phyloP scores from a whole-genome alignment of 495 filamentous ascomycete genomes.

The Podospora sp. region DNA sequence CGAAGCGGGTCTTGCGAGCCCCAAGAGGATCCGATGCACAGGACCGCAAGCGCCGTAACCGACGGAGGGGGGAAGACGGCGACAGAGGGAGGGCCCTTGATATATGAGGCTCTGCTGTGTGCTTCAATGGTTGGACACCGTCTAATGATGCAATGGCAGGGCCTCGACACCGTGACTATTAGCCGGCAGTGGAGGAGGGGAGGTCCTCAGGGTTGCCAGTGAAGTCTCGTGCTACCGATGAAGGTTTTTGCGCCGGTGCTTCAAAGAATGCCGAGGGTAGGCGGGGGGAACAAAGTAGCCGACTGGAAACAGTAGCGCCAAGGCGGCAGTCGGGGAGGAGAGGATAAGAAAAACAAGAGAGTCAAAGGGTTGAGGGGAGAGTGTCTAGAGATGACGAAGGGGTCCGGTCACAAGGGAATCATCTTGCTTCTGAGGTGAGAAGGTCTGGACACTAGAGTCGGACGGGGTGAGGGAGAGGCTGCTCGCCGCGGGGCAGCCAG shows the following conservation, averaged over 20 bases:
- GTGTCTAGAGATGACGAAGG: conserved; percentile 19
- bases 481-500: conserved; percentile 31
- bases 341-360: conserved; percentile 17
- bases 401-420: conserved; percentile 30
- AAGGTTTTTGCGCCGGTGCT: conserved; percentile 20
- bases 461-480: conserved; percentile 1
- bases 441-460: conserved; percentile 18
- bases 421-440: conserved; percentile 26
- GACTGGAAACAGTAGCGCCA: conserved; percentile 5
- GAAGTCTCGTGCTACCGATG: conserved; percentile 9
- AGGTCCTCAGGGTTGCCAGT: conserved; percentile 13
- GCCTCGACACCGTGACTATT: conserved; percentile 12
- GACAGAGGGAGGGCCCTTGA: neutral
- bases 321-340: neutral
- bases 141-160: conserved; percentile 20
- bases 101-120: conserved; percentile 26
- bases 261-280: conserved; percentile 40
- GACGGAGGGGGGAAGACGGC: conserved; percentile 8
- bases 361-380: conserved; percentile 11
- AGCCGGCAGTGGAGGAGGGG: conserved; percentile 19
- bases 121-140: conserved; percentile 9
- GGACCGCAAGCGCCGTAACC: conserved; percentile 19
- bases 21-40: conserved; percentile 8
- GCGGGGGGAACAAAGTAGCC: conserved; percentile 4
- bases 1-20: conserved; percentile 5